Conservation (phyloP, 352 stramenopile genomes). For the Globisporangium heterothallicum region DNA sequence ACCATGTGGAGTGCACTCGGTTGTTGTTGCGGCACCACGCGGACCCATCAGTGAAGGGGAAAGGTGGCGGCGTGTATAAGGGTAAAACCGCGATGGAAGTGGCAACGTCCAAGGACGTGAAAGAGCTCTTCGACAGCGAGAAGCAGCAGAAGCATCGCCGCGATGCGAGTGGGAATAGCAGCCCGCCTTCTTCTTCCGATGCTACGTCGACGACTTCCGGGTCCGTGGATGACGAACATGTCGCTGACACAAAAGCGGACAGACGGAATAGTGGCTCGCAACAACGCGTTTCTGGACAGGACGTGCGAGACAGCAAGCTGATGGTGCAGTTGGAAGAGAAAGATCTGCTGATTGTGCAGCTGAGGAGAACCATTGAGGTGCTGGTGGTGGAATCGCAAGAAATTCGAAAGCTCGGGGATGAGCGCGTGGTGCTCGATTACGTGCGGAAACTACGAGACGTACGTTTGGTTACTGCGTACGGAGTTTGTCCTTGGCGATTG, state of each 20-base stretch:
- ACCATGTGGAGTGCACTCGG: conserved; percentile 45
- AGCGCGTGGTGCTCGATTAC: conserved; percentile 78
- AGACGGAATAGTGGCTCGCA: background rate
- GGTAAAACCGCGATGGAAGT: conserved; percentile 54
- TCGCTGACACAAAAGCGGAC: background rate
- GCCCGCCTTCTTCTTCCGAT: background rate
- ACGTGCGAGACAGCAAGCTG: conserved; percentile 27
- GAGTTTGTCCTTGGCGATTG: background rate
- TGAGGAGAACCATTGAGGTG: conserved; percentile 75
- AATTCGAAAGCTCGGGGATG: conserved; percentile 71
- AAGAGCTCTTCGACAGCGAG: conserved; percentile 23
- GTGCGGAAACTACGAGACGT: conserved; percentile 76
- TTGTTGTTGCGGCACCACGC: conserved; percentile 44
- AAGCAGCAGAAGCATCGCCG: background rate
- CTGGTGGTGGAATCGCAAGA: conserved; percentile 73
- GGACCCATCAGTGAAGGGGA: conserved; percentile 33
- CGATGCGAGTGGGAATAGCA: background rate
- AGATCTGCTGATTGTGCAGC: conserved; percentile 69
- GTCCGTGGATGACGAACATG: conserved; percentile 16
- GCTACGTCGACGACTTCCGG: background rate
- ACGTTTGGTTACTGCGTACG: background rate
- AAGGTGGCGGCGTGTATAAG: conserved; percentile 38
- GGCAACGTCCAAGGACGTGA: conserved; percentile 42
- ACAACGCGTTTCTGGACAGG: conserved; percentile 3
- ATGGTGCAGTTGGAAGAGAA: conserved; percentile 78